Evolutionary conservation across 768 basidiomycete species (phyloP).

Genomic region (Trametes coccinea): DNA sequence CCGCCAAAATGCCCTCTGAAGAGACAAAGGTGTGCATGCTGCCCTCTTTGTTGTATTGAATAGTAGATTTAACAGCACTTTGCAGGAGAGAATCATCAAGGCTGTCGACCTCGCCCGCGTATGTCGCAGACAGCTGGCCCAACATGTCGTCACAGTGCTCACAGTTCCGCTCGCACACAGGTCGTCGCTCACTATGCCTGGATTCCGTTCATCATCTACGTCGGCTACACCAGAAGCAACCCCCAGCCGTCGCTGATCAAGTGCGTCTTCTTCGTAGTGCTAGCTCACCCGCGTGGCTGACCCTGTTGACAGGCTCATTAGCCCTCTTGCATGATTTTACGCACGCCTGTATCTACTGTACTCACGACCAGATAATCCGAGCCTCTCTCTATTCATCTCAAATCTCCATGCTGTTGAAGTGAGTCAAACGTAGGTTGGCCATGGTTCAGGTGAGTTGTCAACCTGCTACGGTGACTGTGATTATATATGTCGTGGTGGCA

Average conservation of each 20-base stretch:
- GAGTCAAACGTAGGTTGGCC: not conserved
- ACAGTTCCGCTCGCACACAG: conserved; percentile 40
- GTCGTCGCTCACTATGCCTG: conserved; percentile 92
- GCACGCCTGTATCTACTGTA: conserved; percentile 27
- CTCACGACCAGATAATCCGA: conserved; percentile 20
- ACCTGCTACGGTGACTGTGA: conserved; percentile 39
- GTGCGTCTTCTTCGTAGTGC: conserved; percentile 49
- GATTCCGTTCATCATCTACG: conserved; percentile 96
- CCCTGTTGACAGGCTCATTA: conserved; percentile 68
- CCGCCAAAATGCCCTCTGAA: conserved; percentile 74
- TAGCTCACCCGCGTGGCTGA: not conserved
- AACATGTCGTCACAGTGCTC: conserved; percentile 5
- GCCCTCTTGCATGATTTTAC: conserved; percentile 77
- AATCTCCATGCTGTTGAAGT: not conserved
- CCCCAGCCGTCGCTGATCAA: conserved; percentile 96
- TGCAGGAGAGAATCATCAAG: conserved; percentile 80
- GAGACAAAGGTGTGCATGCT: conserved; percentile 71
- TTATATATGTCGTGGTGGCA: conserved; percentile 72
- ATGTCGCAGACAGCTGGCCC: conserved; percentile 34
- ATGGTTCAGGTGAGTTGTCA: conserved; percentile 14
- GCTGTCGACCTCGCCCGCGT: conserved; percentile 81
- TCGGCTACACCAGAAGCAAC: conserved; percentile 90
- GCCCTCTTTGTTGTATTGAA: not conserved
- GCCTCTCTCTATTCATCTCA: not conserved
- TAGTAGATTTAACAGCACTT: not conserved